Percentiles rank a stretch among this genome's conserved stretches.
Conservation (phyloP, 495 filamentous ascomycete genomes). For the Penicillium robsamsonii region DNA sequence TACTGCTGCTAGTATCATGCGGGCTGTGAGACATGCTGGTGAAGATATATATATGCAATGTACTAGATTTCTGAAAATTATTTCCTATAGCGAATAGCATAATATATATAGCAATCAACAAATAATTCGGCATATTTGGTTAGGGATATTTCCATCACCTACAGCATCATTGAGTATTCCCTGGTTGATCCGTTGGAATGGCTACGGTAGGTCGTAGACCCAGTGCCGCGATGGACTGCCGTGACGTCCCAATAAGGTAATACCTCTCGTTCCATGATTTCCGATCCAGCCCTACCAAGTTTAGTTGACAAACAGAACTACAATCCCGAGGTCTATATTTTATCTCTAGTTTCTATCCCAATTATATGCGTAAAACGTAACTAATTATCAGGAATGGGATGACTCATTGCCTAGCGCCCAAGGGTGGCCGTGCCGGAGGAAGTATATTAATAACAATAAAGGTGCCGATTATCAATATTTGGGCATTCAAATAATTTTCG, state of each 20-base stretch:
- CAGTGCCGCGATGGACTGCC: background rate
- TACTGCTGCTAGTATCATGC: background rate
- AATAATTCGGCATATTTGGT: background rate
- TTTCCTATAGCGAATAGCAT: background rate
- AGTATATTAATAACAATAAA: too few species aligned
- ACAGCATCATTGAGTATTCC: constrained; percentile 20
- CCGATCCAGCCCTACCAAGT: too few species aligned
- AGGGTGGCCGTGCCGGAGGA: too few species aligned
- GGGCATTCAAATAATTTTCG: too few species aligned
- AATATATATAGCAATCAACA: background rate
- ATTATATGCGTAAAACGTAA: too few species aligned
- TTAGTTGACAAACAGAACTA: too few species aligned
- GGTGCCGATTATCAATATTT: too few species aligned
- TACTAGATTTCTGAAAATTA: background rate
- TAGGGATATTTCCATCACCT: background rate
- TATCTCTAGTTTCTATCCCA: too few species aligned
- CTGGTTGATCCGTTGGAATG: constrained; percentile 12
- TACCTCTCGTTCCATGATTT: background rate
- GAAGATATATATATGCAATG: background rate
- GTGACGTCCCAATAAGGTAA: background rate
- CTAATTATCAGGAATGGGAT: too few species aligned
- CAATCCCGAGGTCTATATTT: too few species aligned
- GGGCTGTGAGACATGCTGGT: constrained; percentile 11
- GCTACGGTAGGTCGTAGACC: background rate
- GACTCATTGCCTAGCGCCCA: too few species aligned